Evolutionary conservation across 75 land plant genomes (phyloP).

Genomic region (Azolla pinnata): DNA sequence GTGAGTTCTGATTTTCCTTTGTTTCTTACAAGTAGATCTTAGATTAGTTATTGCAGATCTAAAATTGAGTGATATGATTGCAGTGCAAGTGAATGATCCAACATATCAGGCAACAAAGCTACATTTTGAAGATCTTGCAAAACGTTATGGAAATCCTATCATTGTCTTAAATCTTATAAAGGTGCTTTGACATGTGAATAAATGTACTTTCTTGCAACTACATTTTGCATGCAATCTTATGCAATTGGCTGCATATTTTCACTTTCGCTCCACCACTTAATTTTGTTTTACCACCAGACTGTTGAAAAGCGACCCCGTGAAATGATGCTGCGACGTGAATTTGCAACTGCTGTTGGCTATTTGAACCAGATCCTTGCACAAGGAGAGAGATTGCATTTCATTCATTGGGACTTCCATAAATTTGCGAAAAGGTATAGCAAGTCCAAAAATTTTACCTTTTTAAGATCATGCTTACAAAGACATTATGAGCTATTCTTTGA

Average conservation of each 20-base stretch:
- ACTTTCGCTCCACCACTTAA: no score
- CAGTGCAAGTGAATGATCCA: constrained; percentile 97
- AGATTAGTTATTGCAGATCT: neutral
- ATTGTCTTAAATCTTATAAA: constrained; percentile 81
- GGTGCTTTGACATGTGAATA: constrained; percentile 30
- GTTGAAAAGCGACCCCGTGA: constrained; percentile 97
- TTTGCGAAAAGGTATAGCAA: constrained; percentile 83
- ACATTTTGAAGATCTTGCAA: constrained; percentile 88
- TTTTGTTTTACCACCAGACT: no score
- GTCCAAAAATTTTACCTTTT: neutral
- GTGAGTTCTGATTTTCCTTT: constrained; percentile 38
- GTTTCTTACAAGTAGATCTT: constrained; percentile 6
- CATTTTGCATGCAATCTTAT: no score
- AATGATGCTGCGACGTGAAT: constrained; percentile 97
- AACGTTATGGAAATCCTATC: constrained; percentile 93
- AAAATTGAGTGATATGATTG: neutral
- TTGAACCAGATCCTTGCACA: constrained; percentile 76
- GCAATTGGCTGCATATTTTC: no score
- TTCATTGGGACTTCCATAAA: constrained; percentile 98
- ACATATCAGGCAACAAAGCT: constrained; percentile 80
- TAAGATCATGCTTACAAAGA: neutral
- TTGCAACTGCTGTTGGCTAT: constrained; percentile 89
- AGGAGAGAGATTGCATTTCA: constrained; percentile 77
- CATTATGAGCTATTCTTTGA: neutral
- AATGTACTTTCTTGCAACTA: neutral